These are phyloP conservation scores for Fomitopsis pinicola DNA, from an alignment of 1,284 basidiomycete species.

Conservation along the genomic window DNA sequence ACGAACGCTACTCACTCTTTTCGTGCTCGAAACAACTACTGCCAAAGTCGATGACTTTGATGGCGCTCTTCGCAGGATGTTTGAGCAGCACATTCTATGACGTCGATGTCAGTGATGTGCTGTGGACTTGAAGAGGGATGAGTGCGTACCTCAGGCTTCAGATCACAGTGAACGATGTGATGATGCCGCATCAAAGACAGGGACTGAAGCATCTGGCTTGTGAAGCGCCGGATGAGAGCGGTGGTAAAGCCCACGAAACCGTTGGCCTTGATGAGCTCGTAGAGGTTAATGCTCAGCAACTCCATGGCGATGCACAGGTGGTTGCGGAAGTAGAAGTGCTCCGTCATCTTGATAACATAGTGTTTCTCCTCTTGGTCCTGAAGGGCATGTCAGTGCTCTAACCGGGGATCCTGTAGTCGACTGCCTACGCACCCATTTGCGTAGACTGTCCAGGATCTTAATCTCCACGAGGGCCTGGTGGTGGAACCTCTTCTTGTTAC, in stretches of 20 bases:
- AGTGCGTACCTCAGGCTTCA: conserved; percentile 88
- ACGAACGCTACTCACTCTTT: conserved; percentile 70
- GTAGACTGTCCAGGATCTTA: conserved; percentile 94
- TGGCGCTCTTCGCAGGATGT: conserved; percentile 93
- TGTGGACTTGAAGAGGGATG: background rate
- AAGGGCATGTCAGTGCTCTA: background rate
- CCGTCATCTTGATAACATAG: conserved; percentile 97
- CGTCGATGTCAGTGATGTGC: conserved; percentile 1
- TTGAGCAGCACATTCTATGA: conserved; percentile 87
- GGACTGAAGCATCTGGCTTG: conserved; percentile 91
- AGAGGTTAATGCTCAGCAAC: conserved; percentile 96
- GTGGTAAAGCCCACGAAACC: conserved; percentile 97
- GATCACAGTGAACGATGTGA: conserved; percentile 98
- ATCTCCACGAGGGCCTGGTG: conserved; percentile 98
- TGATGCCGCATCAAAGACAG: conserved; percentile 93
- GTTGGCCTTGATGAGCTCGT: conserved; percentile 99
- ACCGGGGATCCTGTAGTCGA: background rate
- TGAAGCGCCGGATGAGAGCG: conserved; percentile 91
- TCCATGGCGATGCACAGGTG: conserved; percentile 99
- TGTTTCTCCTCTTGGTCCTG: conserved; percentile 96
- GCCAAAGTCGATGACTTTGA: conserved; percentile 99
- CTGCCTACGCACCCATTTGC: conserved; percentile 79
- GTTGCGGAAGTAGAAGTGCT: conserved; percentile 97
- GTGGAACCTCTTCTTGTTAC: conserved; percentile 99
- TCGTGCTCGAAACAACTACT: conserved; percentile 98